Conservation (phyloP, 768 basidiomycete species). For the Pleurotus giganteus region DNA sequence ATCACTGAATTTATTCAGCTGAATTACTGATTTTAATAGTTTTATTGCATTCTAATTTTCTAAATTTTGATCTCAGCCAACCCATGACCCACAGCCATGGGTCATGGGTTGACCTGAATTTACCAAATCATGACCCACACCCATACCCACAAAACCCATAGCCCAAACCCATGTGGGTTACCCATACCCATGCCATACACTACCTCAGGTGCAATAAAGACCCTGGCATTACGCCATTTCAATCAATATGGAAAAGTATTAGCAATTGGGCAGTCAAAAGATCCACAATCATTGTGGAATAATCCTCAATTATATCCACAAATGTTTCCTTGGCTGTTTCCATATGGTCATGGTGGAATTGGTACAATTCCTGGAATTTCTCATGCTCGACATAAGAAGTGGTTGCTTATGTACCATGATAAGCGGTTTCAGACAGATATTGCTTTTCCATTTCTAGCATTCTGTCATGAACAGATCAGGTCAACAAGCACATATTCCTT, state of each 20-base stretch:
- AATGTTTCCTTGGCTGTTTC: slow-evolving; percentile 38
- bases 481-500: slow-evolving; percentile 21
- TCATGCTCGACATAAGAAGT: slow-evolving; percentile 21
- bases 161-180: no score
- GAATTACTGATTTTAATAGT: no score
- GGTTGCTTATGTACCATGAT: slow-evolving; percentile 30
- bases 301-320: slow-evolving; percentile 28
- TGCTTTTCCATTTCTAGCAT: slow-evolving; percentile 23
- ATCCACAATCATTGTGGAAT: slow-evolving; percentile 19
- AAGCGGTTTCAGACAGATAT: slow-evolving; percentile 26
- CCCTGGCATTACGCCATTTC: slow-evolving; percentile 17
- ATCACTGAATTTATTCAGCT: no score
- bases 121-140: no score
- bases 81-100: no score
- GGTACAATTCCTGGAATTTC: slow-evolving; percentile 16
- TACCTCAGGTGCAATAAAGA: no score
- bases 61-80: no score
- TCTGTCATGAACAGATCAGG: slow-evolving; percentile 29
- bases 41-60: no score
- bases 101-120: no score
- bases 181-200: no score
- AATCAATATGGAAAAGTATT: slow-evolving; percentile 17
- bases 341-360: slow-evolving; percentile 33
- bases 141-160: no score
- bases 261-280: slow-evolving; percentile 16